A percentile compares a stretch with the other conserved stretches of the same genome.
These are phyloP conservation scores for Ettlia oleoabundans DNA, from an alignment of 139 green algal genomes.

Conservation along the genomic window DNA sequence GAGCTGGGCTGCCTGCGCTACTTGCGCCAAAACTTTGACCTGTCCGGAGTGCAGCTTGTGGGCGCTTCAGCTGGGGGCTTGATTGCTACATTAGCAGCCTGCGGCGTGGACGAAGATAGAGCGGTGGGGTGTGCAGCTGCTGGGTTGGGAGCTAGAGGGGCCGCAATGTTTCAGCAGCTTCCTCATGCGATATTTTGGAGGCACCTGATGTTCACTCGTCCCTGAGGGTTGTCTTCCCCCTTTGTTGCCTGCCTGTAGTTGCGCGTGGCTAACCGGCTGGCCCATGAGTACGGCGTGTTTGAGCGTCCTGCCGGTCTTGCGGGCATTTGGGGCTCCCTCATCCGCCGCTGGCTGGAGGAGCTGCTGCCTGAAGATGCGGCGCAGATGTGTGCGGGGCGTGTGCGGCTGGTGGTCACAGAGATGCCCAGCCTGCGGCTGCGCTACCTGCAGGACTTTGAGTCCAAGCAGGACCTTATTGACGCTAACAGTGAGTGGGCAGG, in stretches of 20 bases:
- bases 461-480: conserved; percentile 67
- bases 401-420: conserved; percentile 58
- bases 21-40: conserved; percentile 46
- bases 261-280: conserved; percentile 41
- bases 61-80: conserved; percentile 56
- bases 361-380: conserved; percentile 74
- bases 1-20: conserved; percentile 36
- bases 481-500: conserved; percentile 44
- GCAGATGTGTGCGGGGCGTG: conserved; percentile 44
- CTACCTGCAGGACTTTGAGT: conserved; percentile 56
- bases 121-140: conserved; percentile 39
- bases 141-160: not conserved
- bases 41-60: conserved; percentile 41
- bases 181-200: not conserved
- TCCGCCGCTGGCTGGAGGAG: conserved; percentile 74
- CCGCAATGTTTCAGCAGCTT: not conserved
- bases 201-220: not conserved
- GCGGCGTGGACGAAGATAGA: conserved; percentile 50
- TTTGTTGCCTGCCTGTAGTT: not conserved
- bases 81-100: conserved; percentile 44
- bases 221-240: too few species aligned
- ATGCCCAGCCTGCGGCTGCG: conserved; percentile 39
- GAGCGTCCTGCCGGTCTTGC: conserved; percentile 58
- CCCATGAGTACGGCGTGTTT: conserved; percentile 54
- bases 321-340: conserved; percentile 75